Evolutionary conservation across 2,329 filamentous ascomycete genomes (phyloP), one percentile per base, ranked within the genome.

Genomic region (Leptodontidium sp.): DNA sequence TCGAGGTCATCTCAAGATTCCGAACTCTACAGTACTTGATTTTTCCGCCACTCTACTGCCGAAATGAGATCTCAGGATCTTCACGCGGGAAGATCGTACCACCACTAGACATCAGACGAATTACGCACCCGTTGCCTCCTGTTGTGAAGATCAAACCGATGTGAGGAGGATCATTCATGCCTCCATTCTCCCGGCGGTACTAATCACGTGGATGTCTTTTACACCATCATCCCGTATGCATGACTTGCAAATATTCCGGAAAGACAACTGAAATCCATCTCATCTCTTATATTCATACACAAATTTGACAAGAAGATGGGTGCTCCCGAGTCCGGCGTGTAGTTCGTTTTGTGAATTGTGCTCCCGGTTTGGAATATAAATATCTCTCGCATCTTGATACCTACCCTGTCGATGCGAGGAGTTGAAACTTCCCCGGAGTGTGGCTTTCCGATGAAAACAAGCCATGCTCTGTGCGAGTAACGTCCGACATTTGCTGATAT

Each of bases 101-200:
- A 17, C 45, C 7, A 17, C 49, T 29, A 9, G n/a, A 52, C 40
- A 65, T 62, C 47, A 58, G 58, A 68, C 49, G 57, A 57, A 58
- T 49, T 64, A 29, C 45, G 45, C n/a, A 32, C 38, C 26, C 24
- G n/a, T 43, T 43, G 17, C 14, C n/a, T 52, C n/a, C 14, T 8
- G 11, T 32, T n/a, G 26, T 45, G 29, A n/a, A 61, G 29, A 68
- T 64, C 63, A 66, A 63, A 66, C 57, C 29, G 29, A 40, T 26
- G 29, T 47, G 47, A 50, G 32, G 66, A 65, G 40, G 67, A 68
- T 68, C 67, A 62, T 68, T 62, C 49, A 65, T 65, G 62, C 62
- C 43, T 55, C 32, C 24, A 29, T 32, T 26, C 45, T 64, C 29
- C 47, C 47, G 38, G 11, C 15, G 14, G 4, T 14, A 14, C 8